Conservation (phyloP, 768 basidiomycete genomes). For the Podaxis pistillaris region DNA sequence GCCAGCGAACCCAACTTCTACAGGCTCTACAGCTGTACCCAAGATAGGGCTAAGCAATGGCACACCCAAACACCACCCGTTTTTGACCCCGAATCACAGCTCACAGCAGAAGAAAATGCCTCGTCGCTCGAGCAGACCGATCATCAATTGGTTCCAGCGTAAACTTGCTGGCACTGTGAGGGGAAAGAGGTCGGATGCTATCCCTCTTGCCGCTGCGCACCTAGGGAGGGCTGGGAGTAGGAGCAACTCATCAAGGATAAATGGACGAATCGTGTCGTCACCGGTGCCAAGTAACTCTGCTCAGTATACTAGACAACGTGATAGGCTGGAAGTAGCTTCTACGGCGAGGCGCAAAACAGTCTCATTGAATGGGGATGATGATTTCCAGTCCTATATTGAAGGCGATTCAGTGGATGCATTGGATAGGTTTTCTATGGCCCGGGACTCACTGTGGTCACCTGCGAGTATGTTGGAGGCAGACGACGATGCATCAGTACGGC, state of each 20-base stretch:
- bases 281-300: slow-evolving; percentile 33
- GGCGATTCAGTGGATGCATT: slow-evolving; percentile 45
- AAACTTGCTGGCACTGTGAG: slow-evolving; percentile 74
- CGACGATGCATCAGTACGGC: slow-evolving; percentile 91
- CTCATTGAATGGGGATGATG: slow-evolving; percentile 62
- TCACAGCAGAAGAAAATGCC: slow-evolving; percentile 59
- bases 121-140: slow-evolving; percentile 76
- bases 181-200: slow-evolving; percentile 46
- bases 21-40: neutral
- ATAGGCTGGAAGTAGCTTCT: slow-evolving; percentile 30
- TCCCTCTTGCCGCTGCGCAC: slow-evolving; percentile 29
- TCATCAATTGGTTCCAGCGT: slow-evolving; percentile 88
- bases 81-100: slow-evolving; percentile 28
- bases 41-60: slow-evolving; percentile 8
- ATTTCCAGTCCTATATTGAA: slow-evolving; percentile 35
- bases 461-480: slow-evolving; percentile 79
- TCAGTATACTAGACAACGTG: slow-evolving; percentile 28
- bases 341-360: slow-evolving; percentile 51
- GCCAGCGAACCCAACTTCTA: neutral
- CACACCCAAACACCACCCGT: slow-evolving; percentile 2
- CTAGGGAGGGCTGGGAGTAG: slow-evolving; percentile 32
- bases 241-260: slow-evolving; percentile 30
- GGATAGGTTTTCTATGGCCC: slow-evolving; percentile 58
- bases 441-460: slow-evolving; percentile 80
- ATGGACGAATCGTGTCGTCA: slow-evolving; percentile 43